Evolutionary conservation across 2,329 filamentous ascomycete genomes (phyloP), one percentile per base, ranked within the genome.

Genomic region (Aspergillus brunneoviolaceus): DNA sequence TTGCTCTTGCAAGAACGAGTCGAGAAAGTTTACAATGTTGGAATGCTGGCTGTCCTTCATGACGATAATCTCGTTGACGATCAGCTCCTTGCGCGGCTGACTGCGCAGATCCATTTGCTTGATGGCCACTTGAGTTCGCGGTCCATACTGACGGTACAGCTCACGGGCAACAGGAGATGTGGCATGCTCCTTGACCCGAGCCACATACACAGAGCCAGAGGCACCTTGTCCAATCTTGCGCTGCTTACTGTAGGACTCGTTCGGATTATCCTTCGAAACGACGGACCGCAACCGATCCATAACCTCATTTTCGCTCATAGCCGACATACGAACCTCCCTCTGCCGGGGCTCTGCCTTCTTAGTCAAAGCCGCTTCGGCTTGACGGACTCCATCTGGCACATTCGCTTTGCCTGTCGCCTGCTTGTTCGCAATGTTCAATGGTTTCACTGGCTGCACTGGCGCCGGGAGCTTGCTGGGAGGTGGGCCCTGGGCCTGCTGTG

Each of bases 71-170:
- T 99, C 95, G 76, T 99, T 99, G 56, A 99, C 95, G 72, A 99
- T 99, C 71, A 99, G 81, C 78, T 99, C 95, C 82, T 99, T 99
- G 60, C 95, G 86, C 51, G 95, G 95, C 77, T 99, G 95, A 73
- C 96, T 95, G 54, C 94, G 92, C 58, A 99, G 85, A 79, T 99
- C 95, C 95, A 99, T 99, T 80, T 99, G 95, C 81, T 99, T 99
- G 75, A 99, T 99, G 48, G 95, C 95, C 63, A 99, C 95, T 74
- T 97, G 92, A 53, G 91, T 91, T 64, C 91, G 87, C 54, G 86
- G 83, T 12, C 92, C 93, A 72, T 96, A 89, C 66, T 88, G 87
- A 48, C 90, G 87, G 63, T 96, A 84, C 39, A 97, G 80, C 55
- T 92, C 87, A 62, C 88, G 86, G 23, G 94, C 94, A 66, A 91